These are phyloP conservation scores for Coniella lustricola DNA, from an alignment of 2,329 filamentous ascomycete species.

Conservation along the genomic window DNA sequence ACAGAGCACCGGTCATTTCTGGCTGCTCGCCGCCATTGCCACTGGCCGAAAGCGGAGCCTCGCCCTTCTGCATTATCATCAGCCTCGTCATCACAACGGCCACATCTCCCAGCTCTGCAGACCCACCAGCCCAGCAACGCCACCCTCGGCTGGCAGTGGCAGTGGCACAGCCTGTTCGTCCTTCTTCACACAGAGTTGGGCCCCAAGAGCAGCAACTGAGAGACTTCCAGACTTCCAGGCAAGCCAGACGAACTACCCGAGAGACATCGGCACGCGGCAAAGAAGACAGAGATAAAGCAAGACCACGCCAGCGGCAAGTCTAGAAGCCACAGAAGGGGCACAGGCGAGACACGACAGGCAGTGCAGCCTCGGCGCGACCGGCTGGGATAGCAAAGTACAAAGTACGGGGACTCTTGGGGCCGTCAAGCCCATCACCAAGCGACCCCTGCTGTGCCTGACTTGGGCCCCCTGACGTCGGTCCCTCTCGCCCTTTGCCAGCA, in stretches of 20 bases:
- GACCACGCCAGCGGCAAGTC: background rate
- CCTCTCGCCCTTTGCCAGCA: slow-evolving; percentile 16
- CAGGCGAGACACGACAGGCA: background rate
- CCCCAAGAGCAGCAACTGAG: too few species aligned
- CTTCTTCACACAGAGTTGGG: too few species aligned
- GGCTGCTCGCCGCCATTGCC: background rate
- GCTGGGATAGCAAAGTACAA: too few species aligned
- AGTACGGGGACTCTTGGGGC: too few species aligned
- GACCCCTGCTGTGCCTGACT: too few species aligned
- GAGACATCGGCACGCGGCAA: background rate
- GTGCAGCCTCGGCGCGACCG: background rate
- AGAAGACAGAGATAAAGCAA: too few species aligned
- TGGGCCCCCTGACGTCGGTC: slow-evolving; percentile 4
- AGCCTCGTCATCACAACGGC: slow-evolving; percentile 13
- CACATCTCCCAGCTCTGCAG: background rate
- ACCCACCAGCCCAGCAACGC: slow-evolving; percentile 1
- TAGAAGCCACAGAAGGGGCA: background rate
- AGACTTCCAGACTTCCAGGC: background rate
- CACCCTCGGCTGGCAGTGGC: too few species aligned
- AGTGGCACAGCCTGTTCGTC: too few species aligned
- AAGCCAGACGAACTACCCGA: background rate
- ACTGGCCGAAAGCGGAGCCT: slow-evolving; percentile 18
- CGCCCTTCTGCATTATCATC: slow-evolving; percentile 5
- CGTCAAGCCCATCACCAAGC: too few species aligned
- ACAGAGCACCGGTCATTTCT: too few species aligned